phyloP scores from a whole-genome alignment of 176 grass and related monocot species.

The Panicum miliaceum region DNA sequence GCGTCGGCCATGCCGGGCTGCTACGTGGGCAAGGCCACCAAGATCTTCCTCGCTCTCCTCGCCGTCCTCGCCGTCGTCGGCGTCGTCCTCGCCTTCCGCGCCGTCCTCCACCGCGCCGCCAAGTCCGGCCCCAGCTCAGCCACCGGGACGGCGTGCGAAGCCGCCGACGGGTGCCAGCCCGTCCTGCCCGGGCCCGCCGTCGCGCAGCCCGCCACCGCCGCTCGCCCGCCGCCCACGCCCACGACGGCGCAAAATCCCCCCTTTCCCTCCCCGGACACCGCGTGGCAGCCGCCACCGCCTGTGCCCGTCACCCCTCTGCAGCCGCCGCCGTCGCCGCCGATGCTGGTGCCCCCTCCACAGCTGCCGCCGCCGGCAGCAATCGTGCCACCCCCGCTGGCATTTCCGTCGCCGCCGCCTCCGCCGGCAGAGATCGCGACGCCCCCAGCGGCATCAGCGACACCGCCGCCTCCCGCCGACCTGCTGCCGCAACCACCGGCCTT shows the following conservation, averaged over 20 bases:
- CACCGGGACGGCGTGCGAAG: conserved; percentile 19
- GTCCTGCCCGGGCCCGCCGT: conserved; percentile 35
- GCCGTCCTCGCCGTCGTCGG: conserved; percentile 55
- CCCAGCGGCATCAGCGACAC: neutral
- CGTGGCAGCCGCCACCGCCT: conserved; percentile 7
- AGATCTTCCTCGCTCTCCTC: conserved; percentile 78
- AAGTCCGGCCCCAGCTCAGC: conserved; percentile 27
- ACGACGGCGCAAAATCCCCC: conserved; percentile 27
- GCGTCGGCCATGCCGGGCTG: conserved; percentile 54
- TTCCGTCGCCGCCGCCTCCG: conserved; percentile 10
- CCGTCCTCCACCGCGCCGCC: conserved; percentile 47
- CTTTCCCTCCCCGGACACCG: conserved; percentile 37
- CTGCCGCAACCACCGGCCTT: neutral
- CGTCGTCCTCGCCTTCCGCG: conserved; percentile 61
- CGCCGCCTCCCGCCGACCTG: neutral
- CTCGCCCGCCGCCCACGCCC: conserved; percentile 18
- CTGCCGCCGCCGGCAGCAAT: neutral
- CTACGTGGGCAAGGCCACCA: conserved; percentile 95
- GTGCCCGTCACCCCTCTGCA: neutral
- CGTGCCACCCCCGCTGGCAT: neutral
- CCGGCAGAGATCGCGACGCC: conserved; percentile 19
- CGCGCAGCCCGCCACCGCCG: conserved; percentile 25
- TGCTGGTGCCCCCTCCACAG: neutral
- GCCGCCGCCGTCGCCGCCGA: neutral
- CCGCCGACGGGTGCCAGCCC: conserved; percentile 39